Evolutionary conservation across 2,329 filamentous ascomycete genomes (phyloP), one percentile per base, ranked within the genome.

Genomic region (Endothia cerciana): DNA sequence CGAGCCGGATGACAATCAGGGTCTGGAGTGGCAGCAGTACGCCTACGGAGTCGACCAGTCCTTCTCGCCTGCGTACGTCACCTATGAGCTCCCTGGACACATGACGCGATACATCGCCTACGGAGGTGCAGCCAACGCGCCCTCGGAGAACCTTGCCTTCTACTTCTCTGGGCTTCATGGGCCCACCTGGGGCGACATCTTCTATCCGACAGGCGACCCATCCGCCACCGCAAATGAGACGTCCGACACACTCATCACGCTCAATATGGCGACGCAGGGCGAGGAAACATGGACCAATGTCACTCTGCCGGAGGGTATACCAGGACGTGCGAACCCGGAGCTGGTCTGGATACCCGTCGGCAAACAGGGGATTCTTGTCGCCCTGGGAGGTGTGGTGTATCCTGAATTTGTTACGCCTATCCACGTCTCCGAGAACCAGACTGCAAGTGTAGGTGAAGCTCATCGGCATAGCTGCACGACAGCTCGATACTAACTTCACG

Each of bases 341-440:
- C 78, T 90, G 1, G 87, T 90, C 0, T 93, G 90, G 89, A 83
- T 97, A 0, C 93, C 93, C 1, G 91, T 93, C 55, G 91, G 92
- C 3, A 79, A 85, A 19, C 81, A 93, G 71, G 93, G 93, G 1
- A 88, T 95, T 55, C 80, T 97, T 10, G 83, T 97, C 0, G 91
- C 90, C 3, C 79, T 97, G 0, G 92, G 91, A 7, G 93, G 93
- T 15, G 92, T 92, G 2, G 86, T 82, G 0, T 81, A 86, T 72
- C 88, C 89, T 0, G 79, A 84, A 30, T 89, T 82, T 64, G 72
- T 70, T 10, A 75, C 68, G 25, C 7, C 57, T 2, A 62, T 2
- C 1, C 49, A 64, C 11, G 68, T 60, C 11, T 82, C 78, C 0
- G 38, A 68, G 0, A 76, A 81, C 41, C 65, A 64, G 40, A 73